A percentile compares a stretch with the other conserved stretches of the same genome.
phyloP scores from a whole-genome alignment of 768 basidiomycete species.

The Scleroderma citrinum region DNA sequence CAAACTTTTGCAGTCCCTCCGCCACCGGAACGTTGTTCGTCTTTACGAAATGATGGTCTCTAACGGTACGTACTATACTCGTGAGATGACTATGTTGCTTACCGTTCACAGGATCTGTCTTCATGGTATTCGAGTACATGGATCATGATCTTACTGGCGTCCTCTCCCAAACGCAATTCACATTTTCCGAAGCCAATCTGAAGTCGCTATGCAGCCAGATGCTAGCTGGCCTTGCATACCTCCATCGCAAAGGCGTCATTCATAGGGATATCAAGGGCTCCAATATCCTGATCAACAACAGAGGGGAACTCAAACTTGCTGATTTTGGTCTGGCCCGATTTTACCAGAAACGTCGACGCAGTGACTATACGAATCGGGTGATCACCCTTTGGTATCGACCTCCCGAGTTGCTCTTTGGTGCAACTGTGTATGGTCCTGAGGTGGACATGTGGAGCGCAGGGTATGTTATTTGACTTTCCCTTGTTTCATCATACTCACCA shows the following conservation, averaged over 20 bases:
- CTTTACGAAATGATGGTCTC: slow-evolving; percentile 99
- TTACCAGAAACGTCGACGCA: slow-evolving; percentile 83
- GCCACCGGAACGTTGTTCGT: slow-evolving; percentile 84
- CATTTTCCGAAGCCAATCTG: slow-evolving; percentile 79
- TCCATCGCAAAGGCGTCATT: slow-evolving; percentile 93
- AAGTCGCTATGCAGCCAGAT: slow-evolving; percentile 97
- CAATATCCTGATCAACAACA: slow-evolving; percentile 90
- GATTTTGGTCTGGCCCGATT: slow-evolving; percentile 98
- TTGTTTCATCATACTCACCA: not conserved
- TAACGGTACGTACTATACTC: slow-evolving; percentile 53
- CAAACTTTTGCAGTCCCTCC: slow-evolving; percentile 88
- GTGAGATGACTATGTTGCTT: not conserved
- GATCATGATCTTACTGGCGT: slow-evolving; percentile 97
- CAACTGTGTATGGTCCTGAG: slow-evolving; percentile 93
- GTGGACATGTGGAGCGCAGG: slow-evolving; percentile 99
- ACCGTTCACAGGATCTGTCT: slow-evolving; percentile 68
- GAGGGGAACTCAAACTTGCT: slow-evolving; percentile 89
- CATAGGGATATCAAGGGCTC: slow-evolving; percentile 99
- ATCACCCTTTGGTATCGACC: slow-evolving; percentile 99
- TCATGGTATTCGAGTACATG: slow-evolving; percentile 99
- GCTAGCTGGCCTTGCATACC: slow-evolving; percentile 89
- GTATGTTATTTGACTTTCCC: slow-evolving; percentile 38
- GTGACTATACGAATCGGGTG: slow-evolving; percentile 98
- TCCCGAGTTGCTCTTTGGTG: slow-evolving; percentile 90
- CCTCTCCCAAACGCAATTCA: slow-evolving; percentile 84